A percentile compares a stretch with the other conserved stretches of the same genome.
These are phyloP conservation scores for Eimeria necatrix DNA, from an alignment of 169 alveolate species.

Conservation along the genomic window DNA sequence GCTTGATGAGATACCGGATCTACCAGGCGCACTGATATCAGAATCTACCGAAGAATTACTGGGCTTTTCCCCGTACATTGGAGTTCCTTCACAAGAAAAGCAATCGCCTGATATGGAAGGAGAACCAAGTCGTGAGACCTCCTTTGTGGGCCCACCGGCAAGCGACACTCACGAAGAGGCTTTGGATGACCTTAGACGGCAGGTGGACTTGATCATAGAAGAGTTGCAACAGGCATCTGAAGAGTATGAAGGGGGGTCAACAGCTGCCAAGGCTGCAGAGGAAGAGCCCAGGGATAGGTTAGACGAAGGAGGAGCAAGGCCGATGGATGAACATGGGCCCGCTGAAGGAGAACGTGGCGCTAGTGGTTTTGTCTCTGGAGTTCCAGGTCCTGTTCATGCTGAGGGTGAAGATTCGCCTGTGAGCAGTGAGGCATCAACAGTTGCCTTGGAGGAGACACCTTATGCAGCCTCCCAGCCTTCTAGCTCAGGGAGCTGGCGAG, in stretches of 20 bases:
- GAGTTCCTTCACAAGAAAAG: neutral
- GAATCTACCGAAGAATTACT: constrained; percentile 19
- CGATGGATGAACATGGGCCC: neutral
- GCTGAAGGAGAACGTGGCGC: neutral
- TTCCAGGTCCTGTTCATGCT: neutral
- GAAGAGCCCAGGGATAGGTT: neutral
- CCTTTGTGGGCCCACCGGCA: too few relatives aligned
- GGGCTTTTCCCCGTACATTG: constrained; percentile 11
- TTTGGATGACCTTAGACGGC: neutral
- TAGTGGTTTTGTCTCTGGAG: neutral
- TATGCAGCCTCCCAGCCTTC: neutral
- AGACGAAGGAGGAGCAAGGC: neutral
- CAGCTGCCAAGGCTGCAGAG: neutral
- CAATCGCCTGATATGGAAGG: neutral
- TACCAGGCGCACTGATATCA: constrained; percentile 33
- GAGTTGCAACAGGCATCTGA: neutral
- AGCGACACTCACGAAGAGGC: neutral
- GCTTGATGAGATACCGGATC: constrained; percentile 9
- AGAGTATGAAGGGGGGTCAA: neutral
- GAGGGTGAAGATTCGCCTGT: neutral
- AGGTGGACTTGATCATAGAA: constrained; percentile 55
- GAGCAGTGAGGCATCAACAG: neutral
- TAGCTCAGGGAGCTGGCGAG: neutral
- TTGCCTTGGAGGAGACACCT: neutral
- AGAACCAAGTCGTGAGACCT: neutral